A percentile compares a stretch with the other conserved stretches of the same genome.
These are phyloP conservation scores for Pluteus cervinus DNA, from an alignment of 768 basidiomycete species.

Conservation along the genomic window DNA sequence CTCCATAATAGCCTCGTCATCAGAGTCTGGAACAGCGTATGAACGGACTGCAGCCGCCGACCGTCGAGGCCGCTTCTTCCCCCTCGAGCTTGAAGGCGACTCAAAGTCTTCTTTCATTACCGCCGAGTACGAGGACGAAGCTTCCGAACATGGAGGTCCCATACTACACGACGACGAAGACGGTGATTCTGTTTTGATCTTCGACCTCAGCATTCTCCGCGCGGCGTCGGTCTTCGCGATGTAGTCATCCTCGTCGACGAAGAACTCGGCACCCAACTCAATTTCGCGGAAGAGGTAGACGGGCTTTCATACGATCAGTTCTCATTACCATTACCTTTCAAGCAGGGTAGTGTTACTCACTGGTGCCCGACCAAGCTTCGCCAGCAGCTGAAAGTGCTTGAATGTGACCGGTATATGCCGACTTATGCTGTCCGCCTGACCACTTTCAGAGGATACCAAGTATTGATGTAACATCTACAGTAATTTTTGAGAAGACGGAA, in stretches of 20 bases:
- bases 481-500: conserved; percentile 4
- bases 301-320: conserved; percentile 28
- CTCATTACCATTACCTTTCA: too few relatives aligned
- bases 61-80: conserved; percentile 55
- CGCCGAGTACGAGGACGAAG: conserved; percentile 16
- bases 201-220: conserved; percentile 12
- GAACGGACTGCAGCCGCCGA: conserved; percentile 46
- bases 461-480: conserved; percentile 44
- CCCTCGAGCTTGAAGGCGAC: conserved; percentile 17
- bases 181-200: conserved; percentile 37
- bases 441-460: conserved; percentile 22
- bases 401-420: conserved; percentile 63
- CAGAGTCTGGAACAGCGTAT: conserved; percentile 65
- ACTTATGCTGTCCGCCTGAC: conserved; percentile 15
- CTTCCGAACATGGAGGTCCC: conserved; percentile 18
- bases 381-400: conserved; percentile 72
- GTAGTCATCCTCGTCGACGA: conserved; percentile 65
- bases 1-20: conserved; percentile 50
- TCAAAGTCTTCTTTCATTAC: conserved; percentile 11
- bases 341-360: conserved; percentile 42
- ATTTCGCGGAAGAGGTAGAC: conserved; percentile 55
- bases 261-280: conserved; percentile 63
- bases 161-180: too few relatives aligned
- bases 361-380: conserved; percentile 54
- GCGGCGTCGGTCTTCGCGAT: conserved; percentile 28